Percentiles rank a stretch among this genome's conserved stretches.
Evolutionary conservation across 805 yeast genomes (phyloP).

Genomic region (Candida tallmaniae): DNA sequence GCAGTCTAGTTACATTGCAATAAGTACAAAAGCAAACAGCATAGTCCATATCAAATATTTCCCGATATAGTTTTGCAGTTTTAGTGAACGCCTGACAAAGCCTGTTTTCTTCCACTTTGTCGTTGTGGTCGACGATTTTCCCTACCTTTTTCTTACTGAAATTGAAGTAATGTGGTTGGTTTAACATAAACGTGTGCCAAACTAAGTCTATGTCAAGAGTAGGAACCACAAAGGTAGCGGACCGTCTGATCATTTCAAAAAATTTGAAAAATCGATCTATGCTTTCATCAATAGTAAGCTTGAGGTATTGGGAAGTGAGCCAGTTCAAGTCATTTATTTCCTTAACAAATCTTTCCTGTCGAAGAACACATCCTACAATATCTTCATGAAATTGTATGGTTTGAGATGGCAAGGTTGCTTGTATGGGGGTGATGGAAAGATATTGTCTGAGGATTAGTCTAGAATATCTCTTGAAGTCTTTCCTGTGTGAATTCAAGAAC

Average conservation of each 20-base stretch:
- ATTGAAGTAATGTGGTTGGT: conserved; percentile 12
- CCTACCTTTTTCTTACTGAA: conserved; percentile 6
- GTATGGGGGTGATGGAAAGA: conserved; percentile 3
- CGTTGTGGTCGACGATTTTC: conserved; percentile 15
- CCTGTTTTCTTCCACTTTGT: conserved; percentile 17
- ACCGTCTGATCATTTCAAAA: conserved; percentile 5
- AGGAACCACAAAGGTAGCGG: conserved; percentile 13
- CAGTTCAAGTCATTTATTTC: conserved; percentile 13
- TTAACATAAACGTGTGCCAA: conserved; percentile 25
- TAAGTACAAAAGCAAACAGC: conserved; percentile 2
- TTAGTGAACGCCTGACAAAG: conserved; percentile 13
- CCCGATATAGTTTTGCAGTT: conserved; percentile 10
- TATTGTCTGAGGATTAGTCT: no score
- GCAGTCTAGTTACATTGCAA: background rate
- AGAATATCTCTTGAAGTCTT: no score
- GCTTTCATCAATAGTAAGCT: conserved; percentile 17
- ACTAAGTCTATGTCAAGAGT: conserved; percentile 23
- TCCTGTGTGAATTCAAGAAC: no score
- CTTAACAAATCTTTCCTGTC: conserved; percentile 19
- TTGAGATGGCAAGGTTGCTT: background rate
- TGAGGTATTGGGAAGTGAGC: conserved; percentile 2
- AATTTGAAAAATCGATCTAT: conserved; percentile 16
- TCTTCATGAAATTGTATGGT: conserved; percentile 21
- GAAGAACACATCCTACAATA: conserved; percentile 19
- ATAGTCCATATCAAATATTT: background rate